A percentile compares a stretch with the other conserved stretches of the same genome.
phyloP scores from a whole-genome alignment of 345 rosid genomes.

The Melaleuca quinquenervia region DNA sequence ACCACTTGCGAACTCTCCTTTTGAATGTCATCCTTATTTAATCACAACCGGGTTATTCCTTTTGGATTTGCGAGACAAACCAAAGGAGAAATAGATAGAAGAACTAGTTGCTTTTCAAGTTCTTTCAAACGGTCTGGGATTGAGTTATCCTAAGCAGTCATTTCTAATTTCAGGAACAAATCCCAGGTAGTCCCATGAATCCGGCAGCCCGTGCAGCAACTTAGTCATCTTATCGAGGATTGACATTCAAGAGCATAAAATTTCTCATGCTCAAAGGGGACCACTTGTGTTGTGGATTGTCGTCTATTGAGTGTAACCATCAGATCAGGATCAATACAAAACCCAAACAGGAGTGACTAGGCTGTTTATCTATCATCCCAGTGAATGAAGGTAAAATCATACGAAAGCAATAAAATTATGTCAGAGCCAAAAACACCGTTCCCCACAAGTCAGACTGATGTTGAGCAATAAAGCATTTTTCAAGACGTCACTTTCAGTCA shows the following conservation, averaged over 20 bases:
- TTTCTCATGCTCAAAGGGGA: neutral
- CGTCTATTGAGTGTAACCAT: neutral
- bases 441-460: neutral
- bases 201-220: neutral
- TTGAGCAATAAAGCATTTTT: neutral
- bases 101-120: neutral
- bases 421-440: neutral
- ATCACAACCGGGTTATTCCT: neutral
- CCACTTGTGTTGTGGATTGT: neutral
- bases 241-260: neutral
- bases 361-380: neutral
- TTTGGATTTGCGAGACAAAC: neutral
- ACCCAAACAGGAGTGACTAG: neutral
- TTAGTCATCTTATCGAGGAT: neutral
- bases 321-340: neutral
- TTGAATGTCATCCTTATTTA: neutral
- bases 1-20: neutral
- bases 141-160: neutral
- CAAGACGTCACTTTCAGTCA: fast-evolving
- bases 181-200: neutral
- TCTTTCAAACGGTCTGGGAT: neutral
- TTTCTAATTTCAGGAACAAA: neutral
- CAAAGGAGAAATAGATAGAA: neutral
- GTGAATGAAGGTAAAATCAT: neutral
- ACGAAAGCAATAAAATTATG: neutral